A percentile compares a stretch with the other conserved stretches of the same genome.
phyloP scores from a whole-genome alignment of 257 asterid genomes.

The Eustoma russellianum region DNA sequence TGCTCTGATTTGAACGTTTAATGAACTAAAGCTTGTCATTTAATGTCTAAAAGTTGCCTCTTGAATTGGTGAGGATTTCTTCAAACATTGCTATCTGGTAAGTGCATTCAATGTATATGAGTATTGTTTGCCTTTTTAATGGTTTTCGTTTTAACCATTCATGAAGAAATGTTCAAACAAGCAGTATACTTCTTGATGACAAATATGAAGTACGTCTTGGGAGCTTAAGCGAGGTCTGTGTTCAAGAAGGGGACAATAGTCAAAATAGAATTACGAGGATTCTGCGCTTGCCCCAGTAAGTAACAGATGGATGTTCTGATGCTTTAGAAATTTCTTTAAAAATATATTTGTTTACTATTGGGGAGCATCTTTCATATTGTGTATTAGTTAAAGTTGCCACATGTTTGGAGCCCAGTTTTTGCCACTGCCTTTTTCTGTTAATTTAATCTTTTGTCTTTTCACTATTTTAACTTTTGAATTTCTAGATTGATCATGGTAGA shows the following conservation, averaged over 20 bases:
- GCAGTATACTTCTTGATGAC: constrained; percentile 88
- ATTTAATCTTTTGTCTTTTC: too few species aligned
- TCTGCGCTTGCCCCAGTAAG: constrained; percentile 69
- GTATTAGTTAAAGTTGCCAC: not conserved
- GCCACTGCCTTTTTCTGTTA: not conserved
- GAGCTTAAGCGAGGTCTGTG: constrained; percentile 63
- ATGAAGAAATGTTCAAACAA: constrained; percentile 77
- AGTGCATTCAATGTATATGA: too few species aligned
- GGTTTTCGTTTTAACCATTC: constrained; percentile 6
- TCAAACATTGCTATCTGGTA: too few species aligned
- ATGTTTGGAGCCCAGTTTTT: not conserved
- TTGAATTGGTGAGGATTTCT: too few species aligned
- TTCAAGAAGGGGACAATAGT: constrained; percentile 56
- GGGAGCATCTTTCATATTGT: not conserved
- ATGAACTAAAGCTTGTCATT: too few species aligned
- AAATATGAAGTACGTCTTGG: constrained; percentile 81
- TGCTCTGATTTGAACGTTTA: too few species aligned
- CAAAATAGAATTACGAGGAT: constrained; percentile 54
- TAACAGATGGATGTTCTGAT: not conserved
- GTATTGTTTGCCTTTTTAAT: not conserved
- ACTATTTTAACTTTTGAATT: too few species aligned
- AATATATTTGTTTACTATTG: too few species aligned
- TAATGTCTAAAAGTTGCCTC: too few species aligned
- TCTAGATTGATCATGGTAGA: too few species aligned
- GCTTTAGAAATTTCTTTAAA: not conserved